Conservation (phyloP, 2,329 filamentous ascomycete genomes). For the Podosphaera fusca region DNA sequence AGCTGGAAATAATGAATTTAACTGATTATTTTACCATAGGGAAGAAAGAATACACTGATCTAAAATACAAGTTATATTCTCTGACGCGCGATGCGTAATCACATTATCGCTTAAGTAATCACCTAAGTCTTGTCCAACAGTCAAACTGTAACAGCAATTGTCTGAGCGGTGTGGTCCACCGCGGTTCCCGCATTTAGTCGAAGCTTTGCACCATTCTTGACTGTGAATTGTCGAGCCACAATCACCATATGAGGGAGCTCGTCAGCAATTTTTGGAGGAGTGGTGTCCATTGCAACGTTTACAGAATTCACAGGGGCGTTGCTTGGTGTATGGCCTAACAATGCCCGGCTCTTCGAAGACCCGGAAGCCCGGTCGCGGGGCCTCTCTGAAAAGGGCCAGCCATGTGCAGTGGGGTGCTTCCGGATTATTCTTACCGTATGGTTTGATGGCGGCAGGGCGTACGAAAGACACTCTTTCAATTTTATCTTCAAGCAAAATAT, state of each 20-base stretch:
- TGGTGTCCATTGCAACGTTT: not conserved
- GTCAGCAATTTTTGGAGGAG: not conserved
- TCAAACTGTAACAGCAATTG: too few relatives aligned
- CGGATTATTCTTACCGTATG: not conserved
- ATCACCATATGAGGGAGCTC: not conserved
- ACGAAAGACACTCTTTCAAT: not conserved
- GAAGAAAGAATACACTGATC: too few relatives aligned
- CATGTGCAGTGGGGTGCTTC: not conserved
- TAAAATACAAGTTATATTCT: too few relatives aligned
- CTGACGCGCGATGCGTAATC: too few relatives aligned
- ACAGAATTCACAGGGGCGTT: not conserved
- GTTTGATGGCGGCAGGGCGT: not conserved
- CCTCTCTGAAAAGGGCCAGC: not conserved
- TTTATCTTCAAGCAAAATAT: not conserved
- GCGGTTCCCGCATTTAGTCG: not conserved
- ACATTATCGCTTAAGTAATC: too few relatives aligned
- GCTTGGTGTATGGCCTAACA: not conserved
- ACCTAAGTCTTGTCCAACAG: too few relatives aligned
- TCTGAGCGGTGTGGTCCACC: not conserved
- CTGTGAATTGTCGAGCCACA: not conserved
- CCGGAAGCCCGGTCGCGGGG: not conserved
- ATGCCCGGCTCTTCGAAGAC: not conserved
- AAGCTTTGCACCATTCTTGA: not conserved
- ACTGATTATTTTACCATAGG: too few relatives aligned
- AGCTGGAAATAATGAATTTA: too few relatives aligned